A percentile compares a stretch with the other conserved stretches of the same genome.
Evolutionary conservation across 1,139 yeast species (phyloP).

Genomic region (Protomyces macrosporus): DNA sequence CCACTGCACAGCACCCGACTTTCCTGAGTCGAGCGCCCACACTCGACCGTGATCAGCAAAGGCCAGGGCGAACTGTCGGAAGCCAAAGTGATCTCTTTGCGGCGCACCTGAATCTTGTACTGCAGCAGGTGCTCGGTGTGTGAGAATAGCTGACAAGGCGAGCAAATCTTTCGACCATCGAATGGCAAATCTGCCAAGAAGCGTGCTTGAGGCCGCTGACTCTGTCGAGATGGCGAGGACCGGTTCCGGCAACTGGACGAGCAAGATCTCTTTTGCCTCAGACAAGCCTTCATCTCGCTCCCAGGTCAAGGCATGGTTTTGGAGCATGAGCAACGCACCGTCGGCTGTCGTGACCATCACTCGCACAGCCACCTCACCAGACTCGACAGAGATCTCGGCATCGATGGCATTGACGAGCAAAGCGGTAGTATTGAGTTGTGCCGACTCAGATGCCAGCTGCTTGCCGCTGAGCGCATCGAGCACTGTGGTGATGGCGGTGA

Average conservation of each 20-base stretch:
- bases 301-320: conserved; percentile 40
- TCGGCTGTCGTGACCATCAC: conserved; percentile 12
- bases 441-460: not conserved
- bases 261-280: conserved; percentile 41
- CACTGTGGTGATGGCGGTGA: not conserved
- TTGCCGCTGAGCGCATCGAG: not conserved
- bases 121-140: conserved; percentile 9
- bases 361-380: conserved; percentile 2
- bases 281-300: conserved; percentile 47
- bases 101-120: conserved; percentile 21
- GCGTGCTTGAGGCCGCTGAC: conserved; percentile 42
- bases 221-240: conserved; percentile 42
- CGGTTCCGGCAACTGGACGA: conserved; percentile 42
- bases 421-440: not conserved
- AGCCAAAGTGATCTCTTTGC: conserved; percentile 45
- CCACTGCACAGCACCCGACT: conserved; percentile 45
- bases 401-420: not conserved
- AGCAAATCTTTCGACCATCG: conserved; percentile 44
- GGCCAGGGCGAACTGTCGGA: conserved; percentile 46
- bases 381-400: conserved; percentile 2
- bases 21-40: conserved; percentile 45
- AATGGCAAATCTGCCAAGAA: conserved; percentile 44
- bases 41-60: conserved; percentile 45
- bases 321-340: conserved; percentile 17
- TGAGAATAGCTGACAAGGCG: conserved; percentile 32